These are phyloP conservation scores for Umbilicus rupestris DNA, from an alignment of 164 flowering plant genomes.

Conservation along the genomic window DNA sequence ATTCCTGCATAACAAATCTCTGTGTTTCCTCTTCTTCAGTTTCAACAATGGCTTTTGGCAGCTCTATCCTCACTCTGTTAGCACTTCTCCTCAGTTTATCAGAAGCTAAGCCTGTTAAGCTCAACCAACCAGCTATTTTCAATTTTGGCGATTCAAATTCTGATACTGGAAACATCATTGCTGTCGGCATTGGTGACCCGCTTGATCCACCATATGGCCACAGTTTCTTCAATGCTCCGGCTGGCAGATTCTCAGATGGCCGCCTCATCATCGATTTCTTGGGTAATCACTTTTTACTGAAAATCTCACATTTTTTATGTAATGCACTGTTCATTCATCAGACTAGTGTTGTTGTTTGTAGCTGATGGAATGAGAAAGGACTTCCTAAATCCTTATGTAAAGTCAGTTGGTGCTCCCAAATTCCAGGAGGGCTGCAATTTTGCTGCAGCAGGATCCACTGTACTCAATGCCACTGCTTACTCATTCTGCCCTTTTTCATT, in stretches of 20 bases:
- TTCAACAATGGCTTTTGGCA: too few species aligned
- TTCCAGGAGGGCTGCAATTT: constrained; percentile 77
- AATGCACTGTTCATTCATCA: too few species aligned
- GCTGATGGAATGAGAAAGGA: constrained; percentile 82
- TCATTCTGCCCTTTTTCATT: constrained; percentile 82
- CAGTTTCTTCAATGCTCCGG: constrained; percentile 31
- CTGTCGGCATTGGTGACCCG: constrained; percentile 32
- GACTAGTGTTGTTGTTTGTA: constrained; percentile 17
- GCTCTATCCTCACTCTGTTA: too few species aligned
- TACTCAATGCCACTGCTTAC: constrained; percentile 59
- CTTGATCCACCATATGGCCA: constrained; percentile 50
- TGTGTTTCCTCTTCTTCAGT: too few species aligned
- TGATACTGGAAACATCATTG: constrained; percentile 37
- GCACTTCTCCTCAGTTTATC: too few species aligned
- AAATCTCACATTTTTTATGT: too few species aligned
- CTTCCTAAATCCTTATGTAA: constrained; percentile 73
- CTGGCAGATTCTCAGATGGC: constrained; percentile 68
- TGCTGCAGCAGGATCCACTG: constrained; percentile 82
- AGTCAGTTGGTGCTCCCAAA: constrained; percentile 57
- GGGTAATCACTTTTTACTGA: constrained; percentile 18
- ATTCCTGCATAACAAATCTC: too few species aligned
- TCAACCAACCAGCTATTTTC: too few species aligned
- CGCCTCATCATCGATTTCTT: constrained; percentile 60
- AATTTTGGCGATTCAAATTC: too few species aligned
- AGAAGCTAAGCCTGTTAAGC: too few species aligned